These are phyloP conservation scores for Cylindrodendrum hubeiense DNA, from an alignment of 2,329 filamentous ascomycete species.

Conservation along the genomic window DNA sequence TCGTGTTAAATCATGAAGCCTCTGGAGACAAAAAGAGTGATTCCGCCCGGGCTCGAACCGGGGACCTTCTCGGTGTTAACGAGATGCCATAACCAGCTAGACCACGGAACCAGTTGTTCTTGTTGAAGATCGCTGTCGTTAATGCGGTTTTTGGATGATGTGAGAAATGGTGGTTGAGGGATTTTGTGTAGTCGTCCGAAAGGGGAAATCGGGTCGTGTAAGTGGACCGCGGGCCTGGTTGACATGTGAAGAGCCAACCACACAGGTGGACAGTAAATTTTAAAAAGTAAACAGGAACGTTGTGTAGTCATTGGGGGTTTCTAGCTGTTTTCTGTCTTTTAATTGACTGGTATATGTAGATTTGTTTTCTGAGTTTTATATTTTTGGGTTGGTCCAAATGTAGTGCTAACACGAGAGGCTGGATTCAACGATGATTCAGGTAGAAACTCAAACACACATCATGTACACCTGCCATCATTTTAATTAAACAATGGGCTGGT, in stretches of 20 bases:
- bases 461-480: too few relatives aligned
- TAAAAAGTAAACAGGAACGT: too few relatives aligned
- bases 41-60: slow-evolving; percentile 31
- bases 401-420: too few relatives aligned
- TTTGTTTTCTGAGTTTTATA: too few relatives aligned
- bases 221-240: neutral
- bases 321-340: too few relatives aligned
- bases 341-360: too few relatives aligned
- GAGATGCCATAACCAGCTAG: slow-evolving; percentile 31
- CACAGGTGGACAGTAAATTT: too few relatives aligned
- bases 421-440: too few relatives aligned
- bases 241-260: neutral
- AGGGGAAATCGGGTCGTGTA: slow-evolving; percentile 1
- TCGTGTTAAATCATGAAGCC: neutral
- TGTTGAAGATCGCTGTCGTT: neutral
- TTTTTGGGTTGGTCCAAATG: too few relatives aligned
- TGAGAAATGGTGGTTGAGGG: slow-evolving; percentile 3
- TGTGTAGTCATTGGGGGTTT: too few relatives aligned
- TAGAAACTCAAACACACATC: too few relatives aligned
- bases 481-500: too few relatives aligned
- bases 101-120: slow-evolving; percentile 29
- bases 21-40: slow-evolving; percentile 24
- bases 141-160: neutral
- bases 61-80: slow-evolving; percentile 32
- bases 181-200: slow-evolving; percentile 16